These are phyloP conservation scores for Auxenochlorella pyrenoidosa DNA, from an alignment of 139 green algal genomes.

Conservation along the genomic window DNA sequence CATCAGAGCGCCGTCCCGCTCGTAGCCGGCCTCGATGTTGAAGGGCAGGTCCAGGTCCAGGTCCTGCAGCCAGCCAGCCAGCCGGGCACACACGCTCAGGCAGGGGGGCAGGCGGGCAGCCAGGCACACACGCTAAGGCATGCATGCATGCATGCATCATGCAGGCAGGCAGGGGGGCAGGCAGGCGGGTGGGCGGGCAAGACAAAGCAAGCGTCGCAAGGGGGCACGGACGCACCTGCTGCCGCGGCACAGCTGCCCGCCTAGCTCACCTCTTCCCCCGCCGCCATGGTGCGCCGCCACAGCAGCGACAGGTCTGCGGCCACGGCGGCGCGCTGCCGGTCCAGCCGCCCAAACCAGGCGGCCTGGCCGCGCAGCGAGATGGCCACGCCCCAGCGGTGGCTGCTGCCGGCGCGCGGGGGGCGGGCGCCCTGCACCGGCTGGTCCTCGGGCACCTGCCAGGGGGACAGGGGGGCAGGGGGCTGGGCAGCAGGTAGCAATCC, in stretches of 20 bases:
- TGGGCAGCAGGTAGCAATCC: no score
- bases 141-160: no score
- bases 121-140: no score
- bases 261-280: not conserved
- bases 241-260: not conserved
- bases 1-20: not conserved
- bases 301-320: slow-evolving; percentile 16
- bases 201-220: not conserved
- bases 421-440: slow-evolving; percentile 4
- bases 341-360: slow-evolving; percentile 28
- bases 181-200: no score
- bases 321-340: slow-evolving; percentile 19
- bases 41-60: not conserved
- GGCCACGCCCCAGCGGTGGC: slow-evolving; percentile 32
- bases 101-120: not conserved
- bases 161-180: no score
- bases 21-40: slow-evolving; percentile 20
- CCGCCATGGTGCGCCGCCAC: not conserved
- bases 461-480: no score
- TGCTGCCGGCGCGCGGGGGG: slow-evolving; percentile 24
- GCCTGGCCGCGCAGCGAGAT: slow-evolving; percentile 24
- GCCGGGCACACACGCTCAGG: not conserved
- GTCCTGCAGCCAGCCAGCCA: not conserved
- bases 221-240: not conserved
- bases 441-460: not conserved